Base-by-base conservation (phyloP, 164 flowering plant genomes). In the Stephania yunnanensis region DNA sequence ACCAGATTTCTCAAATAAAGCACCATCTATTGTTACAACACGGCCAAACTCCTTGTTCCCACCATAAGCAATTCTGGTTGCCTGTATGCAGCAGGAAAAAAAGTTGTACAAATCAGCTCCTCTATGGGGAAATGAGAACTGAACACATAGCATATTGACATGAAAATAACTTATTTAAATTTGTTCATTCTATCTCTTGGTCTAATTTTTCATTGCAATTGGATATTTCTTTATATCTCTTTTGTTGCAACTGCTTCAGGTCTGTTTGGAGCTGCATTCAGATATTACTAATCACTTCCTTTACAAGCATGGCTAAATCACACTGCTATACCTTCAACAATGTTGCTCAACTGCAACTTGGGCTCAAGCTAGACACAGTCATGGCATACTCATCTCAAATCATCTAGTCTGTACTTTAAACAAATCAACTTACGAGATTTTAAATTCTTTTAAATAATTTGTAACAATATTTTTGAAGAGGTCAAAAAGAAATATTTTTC, bases 1-100 rank as follows among this genome's bases (percentile, higher is more conserved):
- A 65, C 99, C 99, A 65, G 97, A 88, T 81, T 88, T 92, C 77
- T 94, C 98, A 83, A 94, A 89, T 46, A 96, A 88, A 22, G 94
- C 90, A 77, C 99, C 99, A 74, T 96, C 95, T 79, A 96, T 82
- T 71, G 99, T 91, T 53, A 96, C 99, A 15, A 94, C 97, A 65
- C 97, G 93, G 55, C 92, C 73, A 74, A 90, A 92, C 25, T 92
- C 98, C 71, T 64, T 86, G 80, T 82, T 87, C 71, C 85, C 85
- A 50, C 94, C 89, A 80, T 94, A 94, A 76, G 99, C 97, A 82
- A 96, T 94, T 25, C 97, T 89, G 46, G 95, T 86, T 77, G 97
- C 99, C 99, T 95, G 76, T 9, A 78, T 64, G 63, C 67, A 72
- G 52, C 44, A 65, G 46, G 71, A 36, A 36, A 36, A 63, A 46